Evolutionary conservation across 73 alveolate genomes (phyloP), one percentile per base, ranked within the genome.

Genomic region (Uronychia setigera): DNA sequence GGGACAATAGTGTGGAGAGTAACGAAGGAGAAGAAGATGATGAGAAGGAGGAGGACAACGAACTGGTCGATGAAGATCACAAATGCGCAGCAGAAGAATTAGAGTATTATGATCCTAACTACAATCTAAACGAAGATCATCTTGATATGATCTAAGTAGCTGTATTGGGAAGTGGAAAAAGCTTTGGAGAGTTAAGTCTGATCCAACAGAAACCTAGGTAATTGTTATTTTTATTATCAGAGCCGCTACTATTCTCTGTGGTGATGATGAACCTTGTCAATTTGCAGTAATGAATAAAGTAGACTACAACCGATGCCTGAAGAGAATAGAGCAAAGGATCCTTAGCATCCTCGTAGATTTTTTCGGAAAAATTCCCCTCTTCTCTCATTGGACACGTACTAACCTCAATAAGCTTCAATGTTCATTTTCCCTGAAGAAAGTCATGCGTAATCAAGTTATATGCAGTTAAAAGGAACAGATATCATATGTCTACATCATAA

Each of bases 11-110:
- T n/a, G n/a, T n/a, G n/a, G n/a, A n/a, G n/a, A n/a, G n/a, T n/a
- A n/a, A n/a, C n/a, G n/a, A n/a, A n/a, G n/a, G n/a, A n/a, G n/a
- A n/a, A n/a, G n/a, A n/a, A n/a, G n/a, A n/a, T n/a, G n/a, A n/a
- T n/a, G n/a, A n/a, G n/a, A n/a, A 77, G 29, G 84, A 83, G 29
- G 27, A 1, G 19, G 34, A 60, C 30, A 81, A 83, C n/a, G 19
- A 46, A 19, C 67, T 46, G 67, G n/a, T n/a, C n/a, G n/a, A n/a
- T n/a, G n/a, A n/a, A 46, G 67, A 46, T 19, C 5, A 46, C 67
- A 46, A 46, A 5, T 5, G 19, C 19, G 67, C 67, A 19, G 67
- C 5, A 19, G n/a, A 46, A 19, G 67, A 46, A 46, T 5, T 11
- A 46, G 67, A 46, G 67, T n/a, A n/a, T n/a, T n/a, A n/a, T n/a